These are phyloP conservation scores for Solanum neorickii DNA, from an alignment of 257 asterid species.

Conservation along the genomic window DNA sequence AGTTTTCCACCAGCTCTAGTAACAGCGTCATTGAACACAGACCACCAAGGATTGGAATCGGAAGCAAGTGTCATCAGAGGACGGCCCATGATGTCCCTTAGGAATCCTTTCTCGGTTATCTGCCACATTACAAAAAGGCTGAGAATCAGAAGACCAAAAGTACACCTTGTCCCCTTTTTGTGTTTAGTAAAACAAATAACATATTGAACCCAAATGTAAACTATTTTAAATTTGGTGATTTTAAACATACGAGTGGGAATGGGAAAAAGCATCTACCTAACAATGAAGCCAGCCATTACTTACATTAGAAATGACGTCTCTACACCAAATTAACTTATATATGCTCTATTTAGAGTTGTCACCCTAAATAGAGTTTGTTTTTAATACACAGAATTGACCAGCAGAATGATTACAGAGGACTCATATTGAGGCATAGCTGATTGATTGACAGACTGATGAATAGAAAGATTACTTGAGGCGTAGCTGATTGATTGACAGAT, in stretches of 20 bases:
- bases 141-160: not conserved
- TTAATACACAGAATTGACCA: not conserved
- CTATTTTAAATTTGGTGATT: not conserved
- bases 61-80: constrained; percentile 67
- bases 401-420: not conserved
- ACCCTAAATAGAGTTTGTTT: not conserved
- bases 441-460: not conserved
- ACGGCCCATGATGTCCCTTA: constrained; percentile 52
- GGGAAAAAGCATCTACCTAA: not conserved
- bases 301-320: not conserved
- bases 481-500: not conserved
- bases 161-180: not conserved
- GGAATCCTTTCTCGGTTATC: constrained; percentile 61
- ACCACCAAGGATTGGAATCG: constrained; percentile 91
- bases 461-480: not conserved
- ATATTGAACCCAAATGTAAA: not conserved
- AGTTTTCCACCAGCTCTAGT: constrained; percentile 76
- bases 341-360: not conserved
- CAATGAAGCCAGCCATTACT: not conserved
- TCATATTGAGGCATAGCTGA: not conserved
- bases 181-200: not conserved
- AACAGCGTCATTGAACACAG: constrained; percentile 59
- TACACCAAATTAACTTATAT: not conserved
- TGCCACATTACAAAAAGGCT: constrained; percentile 9
- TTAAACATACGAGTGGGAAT: not conserved